Conservation (phyloP, 163 green algal species). For the Coccomyxa subellipsoidea region DNA sequence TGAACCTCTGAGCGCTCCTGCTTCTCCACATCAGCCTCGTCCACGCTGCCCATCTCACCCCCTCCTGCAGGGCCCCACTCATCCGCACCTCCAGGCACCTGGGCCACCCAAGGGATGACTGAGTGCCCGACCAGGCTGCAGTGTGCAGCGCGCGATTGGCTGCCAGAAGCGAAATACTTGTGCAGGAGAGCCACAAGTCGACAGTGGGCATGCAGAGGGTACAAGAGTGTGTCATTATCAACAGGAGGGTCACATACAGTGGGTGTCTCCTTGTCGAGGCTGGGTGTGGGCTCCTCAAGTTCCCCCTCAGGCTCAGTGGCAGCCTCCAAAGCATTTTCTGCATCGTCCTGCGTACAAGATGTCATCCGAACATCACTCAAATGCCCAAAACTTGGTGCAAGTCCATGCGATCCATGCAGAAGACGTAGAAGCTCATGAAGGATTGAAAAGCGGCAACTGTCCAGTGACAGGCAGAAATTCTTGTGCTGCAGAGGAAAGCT, state of each 20-base stretch:
- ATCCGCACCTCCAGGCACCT: neutral
- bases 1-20: neutral
- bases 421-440: neutral
- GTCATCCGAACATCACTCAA: too few species aligned
- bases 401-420: neutral
- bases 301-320: neutral
- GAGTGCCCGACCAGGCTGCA: too few species aligned
- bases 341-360: neutral
- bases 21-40: neutral
- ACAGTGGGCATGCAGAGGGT: neutral
- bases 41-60: neutral
- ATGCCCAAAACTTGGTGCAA: too few species aligned
- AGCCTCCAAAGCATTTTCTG: conserved; percentile 1
- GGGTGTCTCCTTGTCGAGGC: neutral
- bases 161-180: too few species aligned
- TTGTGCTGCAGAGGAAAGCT: too few species aligned
- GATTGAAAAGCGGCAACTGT: neutral
- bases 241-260: neutral
- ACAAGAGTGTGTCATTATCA: neutral
- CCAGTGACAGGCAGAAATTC: too few species aligned
- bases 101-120: neutral
- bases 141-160: too few species aligned
- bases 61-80: neutral
- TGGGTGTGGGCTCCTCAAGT: neutral
- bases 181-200: too few species aligned